Base-by-base conservation (phyloP, 495 filamentous ascomycete genomes). In the Aspergillus nanangensis region DNA sequence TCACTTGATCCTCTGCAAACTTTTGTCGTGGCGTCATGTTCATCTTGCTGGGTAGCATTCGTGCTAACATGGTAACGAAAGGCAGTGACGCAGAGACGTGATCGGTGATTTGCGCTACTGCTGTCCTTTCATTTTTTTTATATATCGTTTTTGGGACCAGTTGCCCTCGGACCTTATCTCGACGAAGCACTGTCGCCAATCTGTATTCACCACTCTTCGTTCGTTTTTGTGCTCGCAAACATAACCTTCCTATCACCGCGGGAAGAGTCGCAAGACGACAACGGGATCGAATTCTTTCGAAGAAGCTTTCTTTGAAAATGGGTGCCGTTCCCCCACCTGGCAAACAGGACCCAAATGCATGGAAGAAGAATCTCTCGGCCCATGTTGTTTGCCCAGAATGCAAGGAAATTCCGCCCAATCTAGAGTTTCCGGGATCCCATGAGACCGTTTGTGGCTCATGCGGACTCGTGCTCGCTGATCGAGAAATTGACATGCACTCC, bases 381-480 rank as follows among this genome's bases (percentile, higher is more conserved):
- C 80, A 79, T 38, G 61, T 96, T 46, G 81, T 88, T 29, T 98
- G 93, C 64, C 79, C 75, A 1, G 93, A 98, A 57, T 98, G 93
- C 74, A 85, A 85, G 56, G 93, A 96, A 57, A 67, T 80, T 19
- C 93, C 93, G 15, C 92, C 93, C 0, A 89, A 96, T 50, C 75
- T 97, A n/a, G 93, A 96, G 62, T 93, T 96, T 57, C 91, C 88
- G 56, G 84, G 90, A 3, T 84, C 81, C 10, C 93, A 95, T 38
- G 91, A 97, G 65, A 87, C 90, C 56, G 89, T 97, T 38, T 98
- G 93, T 63, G 86, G 74, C 13, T 88, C 85, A 17, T 98, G 93
- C 55, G 93, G 93, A 18, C 67, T 96, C n/a, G 93, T 98, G 10
- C 74, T 97, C 25, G 84, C 84, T 40, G 87, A 92, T 60, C 85